Conservation (phyloP, 768 basidiomycete genomes). For the Cubamyces lactineus region DNA sequence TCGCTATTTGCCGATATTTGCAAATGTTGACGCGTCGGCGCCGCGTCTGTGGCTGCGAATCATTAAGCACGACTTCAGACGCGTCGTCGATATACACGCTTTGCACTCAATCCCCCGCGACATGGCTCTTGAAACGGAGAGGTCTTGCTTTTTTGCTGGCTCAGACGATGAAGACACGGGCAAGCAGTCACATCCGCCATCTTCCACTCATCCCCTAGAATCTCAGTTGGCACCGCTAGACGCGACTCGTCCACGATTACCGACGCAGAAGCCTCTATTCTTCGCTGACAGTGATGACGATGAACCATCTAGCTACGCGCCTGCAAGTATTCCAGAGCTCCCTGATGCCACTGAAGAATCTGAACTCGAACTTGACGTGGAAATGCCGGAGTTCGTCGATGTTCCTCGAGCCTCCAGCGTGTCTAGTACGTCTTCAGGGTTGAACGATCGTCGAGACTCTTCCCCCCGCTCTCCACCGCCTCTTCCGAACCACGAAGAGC, state of each 20-base stretch:
- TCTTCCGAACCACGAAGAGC: conserved; percentile 19
- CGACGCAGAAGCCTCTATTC: conserved; percentile 40
- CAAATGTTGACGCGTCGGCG: conserved; percentile 21
- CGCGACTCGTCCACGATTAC: conserved; percentile 3
- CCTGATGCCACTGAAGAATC: conserved; percentile 1
- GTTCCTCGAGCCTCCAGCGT: conserved; percentile 43
- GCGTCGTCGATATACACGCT: conserved; percentile 11
- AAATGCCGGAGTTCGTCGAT: conserved; percentile 33
- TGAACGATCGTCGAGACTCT: conserved; percentile 19
- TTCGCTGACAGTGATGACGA: conserved; percentile 51
- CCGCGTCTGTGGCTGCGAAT: conserved; percentile 32
- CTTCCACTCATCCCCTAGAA: too few species aligned
- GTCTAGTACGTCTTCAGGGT: conserved; percentile 41
- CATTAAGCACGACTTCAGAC: conserved; percentile 16
- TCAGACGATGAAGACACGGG: conserved; percentile 52
- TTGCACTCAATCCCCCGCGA: neutral
- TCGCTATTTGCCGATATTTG: conserved; percentile 10
- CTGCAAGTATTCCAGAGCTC: neutral
- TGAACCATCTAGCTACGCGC: conserved; percentile 17
- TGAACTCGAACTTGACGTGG: conserved; percentile 25
- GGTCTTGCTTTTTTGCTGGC: conserved; percentile 59
- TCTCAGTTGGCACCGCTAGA: neutral
- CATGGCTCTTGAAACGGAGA: conserved; percentile 29
- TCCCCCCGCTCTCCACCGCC: conserved; percentile 32
- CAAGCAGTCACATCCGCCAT: conserved; percentile 18